Percentiles rank a stretch among this genome's conserved stretches.
Conservation (phyloP, 2,329 filamentous ascomycete species). For the Fusarium xylarioides region DNA sequence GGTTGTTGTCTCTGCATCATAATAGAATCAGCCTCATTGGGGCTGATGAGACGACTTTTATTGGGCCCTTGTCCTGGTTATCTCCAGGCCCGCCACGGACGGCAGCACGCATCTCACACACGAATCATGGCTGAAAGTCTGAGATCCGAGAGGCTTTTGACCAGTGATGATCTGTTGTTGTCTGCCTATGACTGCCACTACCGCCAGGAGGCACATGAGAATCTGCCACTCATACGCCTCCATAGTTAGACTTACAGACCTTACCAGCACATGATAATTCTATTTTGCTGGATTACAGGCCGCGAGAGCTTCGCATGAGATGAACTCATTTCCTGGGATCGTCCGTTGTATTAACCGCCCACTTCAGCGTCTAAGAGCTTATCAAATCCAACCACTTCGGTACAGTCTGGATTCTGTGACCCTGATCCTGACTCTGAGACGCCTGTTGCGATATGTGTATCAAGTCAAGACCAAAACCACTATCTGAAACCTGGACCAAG, state of each 20-base stretch:
- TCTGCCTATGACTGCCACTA: background rate
- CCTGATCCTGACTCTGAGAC: slow-evolving; percentile 22
- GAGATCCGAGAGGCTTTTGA: slow-evolving; percentile 8
- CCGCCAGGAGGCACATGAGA: slow-evolving; percentile 13
- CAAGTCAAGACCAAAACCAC: background rate
- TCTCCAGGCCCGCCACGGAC: slow-evolving; percentile 20
- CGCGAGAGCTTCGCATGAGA: slow-evolving; percentile 13
- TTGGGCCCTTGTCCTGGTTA: slow-evolving; percentile 11
- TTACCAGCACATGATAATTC: slow-evolving; percentile 11
- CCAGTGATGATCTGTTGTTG: background rate
- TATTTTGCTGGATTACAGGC: background rate
- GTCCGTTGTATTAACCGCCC: slow-evolving; percentile 29
- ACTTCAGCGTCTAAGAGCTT: slow-evolving; percentile 15
- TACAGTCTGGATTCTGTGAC: background rate
- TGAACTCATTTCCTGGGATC: slow-evolving; percentile 32
- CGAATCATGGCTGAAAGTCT: slow-evolving; percentile 21
- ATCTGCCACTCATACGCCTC: slow-evolving; percentile 10
- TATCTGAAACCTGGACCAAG: slow-evolving; percentile 17
- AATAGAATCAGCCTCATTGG: slow-evolving; percentile 29
- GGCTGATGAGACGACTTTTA: slow-evolving; percentile 11
- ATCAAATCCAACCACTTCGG: background rate
- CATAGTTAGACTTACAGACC: background rate
- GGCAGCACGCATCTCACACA: slow-evolving; percentile 13
- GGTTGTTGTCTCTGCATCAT: slow-evolving; percentile 4
- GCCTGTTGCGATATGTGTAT: slow-evolving; percentile 4